Evolutionary conservation across 768 basidiomycete genomes (phyloP), one percentile per base, ranked within the genome.

Genomic region (Kwoniella dendrophila): DNA sequence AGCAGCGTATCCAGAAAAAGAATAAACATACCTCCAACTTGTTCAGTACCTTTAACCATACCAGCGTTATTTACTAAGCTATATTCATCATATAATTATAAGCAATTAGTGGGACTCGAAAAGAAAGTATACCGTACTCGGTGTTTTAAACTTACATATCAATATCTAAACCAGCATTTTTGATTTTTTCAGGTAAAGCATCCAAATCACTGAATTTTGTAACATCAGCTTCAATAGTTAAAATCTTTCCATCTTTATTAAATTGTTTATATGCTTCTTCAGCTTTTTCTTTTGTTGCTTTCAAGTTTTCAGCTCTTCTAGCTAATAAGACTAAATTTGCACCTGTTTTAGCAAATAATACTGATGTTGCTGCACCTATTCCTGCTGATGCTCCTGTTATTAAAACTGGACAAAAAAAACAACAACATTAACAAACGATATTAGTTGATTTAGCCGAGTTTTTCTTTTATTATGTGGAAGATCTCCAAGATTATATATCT

Each of bases 281-380:
- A 69, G 89, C 91, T 14, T 85, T 83, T 56, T 87, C 85, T 32
- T 85, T 82, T 44, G 93, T 88, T n/a, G 80, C 80, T 65, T 86
- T 83, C 47, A 96, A 83, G 32, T 84, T 86, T 20, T 94, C 90
- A 40, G 73, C 80, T 44, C 93, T 84, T 52, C 93, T 86, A 49
- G 92, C 92, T 16, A 90, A 82, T 43, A 95, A 85, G 71, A 95
- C 88, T 43, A 95, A 81, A 73, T 95, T 94, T 29, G 90, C 86
- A 43, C 93, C 93, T 43, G 86, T 90, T 88, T 92, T 92, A 41
- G 93, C 92, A 66, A 95, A 96, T 49, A 96, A 84, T 47, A 92
- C 71, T 34, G 93, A 92, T 2, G 92, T 93, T 75, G 66, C 58
- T 18, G 90, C 88, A 58, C 92, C 92, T 66, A 95, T 95, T 44